Evolutionary conservation across 257 asterid species (phyloP).

Genomic region (Primulina eburnea): DNA sequence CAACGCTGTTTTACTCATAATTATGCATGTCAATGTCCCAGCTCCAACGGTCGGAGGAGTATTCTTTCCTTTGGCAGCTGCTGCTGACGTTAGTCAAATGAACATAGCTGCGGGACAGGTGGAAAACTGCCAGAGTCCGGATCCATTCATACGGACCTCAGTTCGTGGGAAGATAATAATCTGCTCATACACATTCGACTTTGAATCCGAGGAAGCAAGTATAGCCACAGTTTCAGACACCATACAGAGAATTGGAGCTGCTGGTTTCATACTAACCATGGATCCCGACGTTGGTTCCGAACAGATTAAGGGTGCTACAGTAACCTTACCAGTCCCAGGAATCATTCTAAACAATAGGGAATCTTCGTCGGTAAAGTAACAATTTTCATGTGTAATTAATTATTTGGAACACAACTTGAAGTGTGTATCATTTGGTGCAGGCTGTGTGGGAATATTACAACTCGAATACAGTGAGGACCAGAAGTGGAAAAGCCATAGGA

Average conservation of each 20-base stretch:
- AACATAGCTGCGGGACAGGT: slow-evolving; percentile 42
- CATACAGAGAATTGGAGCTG: slow-evolving; percentile 44
- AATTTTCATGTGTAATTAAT: neutral
- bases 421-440: slow-evolving; percentile 25
- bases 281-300: slow-evolving; percentile 54
- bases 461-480: slow-evolving; percentile 45
- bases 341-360: slow-evolving; percentile 50
- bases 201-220: slow-evolving; percentile 47
- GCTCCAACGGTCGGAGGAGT: slow-evolving; percentile 55
- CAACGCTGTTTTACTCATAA: neutral
- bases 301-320: slow-evolving; percentile 41
- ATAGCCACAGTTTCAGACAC: slow-evolving; percentile 54
- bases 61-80: slow-evolving; percentile 51
- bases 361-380: slow-evolving; percentile 47
- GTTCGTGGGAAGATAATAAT: slow-evolving; percentile 61
- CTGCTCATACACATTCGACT: slow-evolving; percentile 54
- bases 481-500: slow-evolving; percentile 45
- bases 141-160: slow-evolving; percentile 40
- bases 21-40: slow-evolving; percentile 25
- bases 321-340: slow-evolving; percentile 50
- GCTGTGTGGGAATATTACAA: slow-evolving; percentile 58
- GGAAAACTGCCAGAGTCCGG: slow-evolving; percentile 56
- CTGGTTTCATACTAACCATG: slow-evolving; percentile 67
- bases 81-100: slow-evolving; percentile 54
- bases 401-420: neutral